phyloP scores from a whole-genome alignment of 78 protist species.

The Protostelium mycophagum region DNA sequence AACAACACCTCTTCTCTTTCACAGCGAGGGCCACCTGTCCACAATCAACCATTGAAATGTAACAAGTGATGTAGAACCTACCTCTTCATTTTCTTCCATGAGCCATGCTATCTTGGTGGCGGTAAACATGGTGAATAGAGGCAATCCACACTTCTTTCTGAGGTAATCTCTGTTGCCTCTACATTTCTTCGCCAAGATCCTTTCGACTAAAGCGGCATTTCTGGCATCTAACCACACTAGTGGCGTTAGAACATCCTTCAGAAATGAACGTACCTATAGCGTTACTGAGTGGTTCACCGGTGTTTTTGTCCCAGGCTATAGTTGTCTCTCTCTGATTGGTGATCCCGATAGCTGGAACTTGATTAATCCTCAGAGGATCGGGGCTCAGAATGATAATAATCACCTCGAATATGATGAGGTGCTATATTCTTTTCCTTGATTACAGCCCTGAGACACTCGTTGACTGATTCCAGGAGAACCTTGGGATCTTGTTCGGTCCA shows the following conservation, averaged over 20 bases:
- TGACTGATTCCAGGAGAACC: constrained; percentile 49
- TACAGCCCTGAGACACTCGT: constrained; percentile 37
- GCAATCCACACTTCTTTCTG: constrained; percentile 84
- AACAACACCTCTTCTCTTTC: constrained; percentile 20
- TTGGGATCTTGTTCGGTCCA: constrained; percentile 91
- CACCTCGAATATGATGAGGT: background rate
- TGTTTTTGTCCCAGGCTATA: constrained; percentile 88
- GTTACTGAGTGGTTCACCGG: constrained; percentile 84
- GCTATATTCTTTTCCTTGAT: background rate
- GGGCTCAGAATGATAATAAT: too few relatives aligned
- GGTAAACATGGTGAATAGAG: constrained; percentile 86
- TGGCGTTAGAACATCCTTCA: background rate
- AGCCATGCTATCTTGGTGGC: constrained; percentile 82
- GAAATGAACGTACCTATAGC: constrained; percentile 62
- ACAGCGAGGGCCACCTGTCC: background rate
- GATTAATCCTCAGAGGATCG: background rate
- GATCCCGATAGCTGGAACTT: constrained; percentile 77
- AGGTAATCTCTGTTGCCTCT: constrained; percentile 9
- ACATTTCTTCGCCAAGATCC: background rate
- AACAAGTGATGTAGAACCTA: constrained; percentile 2
- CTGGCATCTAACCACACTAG: constrained; percentile 73
- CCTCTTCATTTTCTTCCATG: constrained; percentile 69
- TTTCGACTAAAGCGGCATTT: background rate
- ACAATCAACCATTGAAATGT: background rate
- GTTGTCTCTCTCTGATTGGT: constrained; percentile 97